Base-by-base conservation (phyloP, 371 early-diverging fungal genomes). In the Catenaria anguillulae region DNA sequence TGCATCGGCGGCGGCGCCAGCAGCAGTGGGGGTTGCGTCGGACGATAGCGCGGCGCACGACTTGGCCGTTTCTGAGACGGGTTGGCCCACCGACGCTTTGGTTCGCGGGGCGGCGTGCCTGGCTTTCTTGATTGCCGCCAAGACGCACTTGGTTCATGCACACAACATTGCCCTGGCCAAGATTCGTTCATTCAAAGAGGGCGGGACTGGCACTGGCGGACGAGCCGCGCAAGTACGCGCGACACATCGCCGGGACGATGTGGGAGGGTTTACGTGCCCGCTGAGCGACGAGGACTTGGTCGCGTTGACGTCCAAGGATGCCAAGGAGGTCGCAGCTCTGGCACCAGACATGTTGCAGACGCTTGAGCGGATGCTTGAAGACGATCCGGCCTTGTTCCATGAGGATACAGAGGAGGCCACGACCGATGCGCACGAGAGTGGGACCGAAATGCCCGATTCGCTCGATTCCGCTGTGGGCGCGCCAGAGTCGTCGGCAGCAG, bases 81-180 rank as follows among this genome's bases (percentile, higher is more conserved):
- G 12, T 8, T 50, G 52, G 52, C 15, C 26, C 52, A 1, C 12
- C 26, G 29, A 26, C 2, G 29, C 6, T 0, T 31, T 50, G 21
- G 52, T 29, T 26, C 52, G 52, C 45, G 31, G 23, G 23, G 31
- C 29, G 15, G 19, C 26, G 29, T 23, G 15, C 31, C 24, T 31
- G 54, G 29, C 19, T 6, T 5, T 50, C 19, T 23, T 42, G 17
- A 19, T 24, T 50, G 54, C 33, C 48, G 29, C 43, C 70, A 69
- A 15, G 64, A 29, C 24, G 59, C 23, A 60, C 60, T 31, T 60
- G 55, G 13, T 52, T 54, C 26, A 21, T n/a, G 55, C 33, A 12
- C 34, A 15, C 33, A 4, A 26, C 26, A 36, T 60, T 24, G 64
- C 63, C 21, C 56, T 34, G 42, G 63, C 52, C 61, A 64, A 62